Base-by-base conservation (phyloP, 495 filamentous ascomycete species). In the Xylaria longipes region DNA sequence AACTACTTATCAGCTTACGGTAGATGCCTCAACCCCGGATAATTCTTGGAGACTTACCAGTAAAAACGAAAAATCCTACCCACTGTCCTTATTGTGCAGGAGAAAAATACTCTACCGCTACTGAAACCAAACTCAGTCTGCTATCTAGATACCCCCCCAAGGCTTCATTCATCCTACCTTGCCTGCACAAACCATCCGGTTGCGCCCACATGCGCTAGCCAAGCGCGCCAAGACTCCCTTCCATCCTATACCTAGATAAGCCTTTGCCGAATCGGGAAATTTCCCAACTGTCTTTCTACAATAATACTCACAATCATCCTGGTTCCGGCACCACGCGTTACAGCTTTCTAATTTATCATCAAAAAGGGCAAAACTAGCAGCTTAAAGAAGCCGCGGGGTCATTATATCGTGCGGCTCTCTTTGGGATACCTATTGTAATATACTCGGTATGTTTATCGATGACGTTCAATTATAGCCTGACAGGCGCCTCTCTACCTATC, bases 191-290 rank as follows among this genome's bases (percentile, higher is more conserved):
- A 37, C 41, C 25, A 63, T 14, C 35, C 31, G 57, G 25, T 39
- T 43, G 41, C 41, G 22, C 58, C 58, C 61, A 31, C 41, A 27
- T 31, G 41, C 61, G 61, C 37, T 22, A 39, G 60, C 60, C 60
- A 62, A 39, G 60, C n/a, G 9, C 22, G 60, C 61, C 41, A 46
- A 64, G 61, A 60, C 15, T 9, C 22, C 25, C 15, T 12, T 45
- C 61, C 27, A 48, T 48, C 41, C 61, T 45, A 64, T 46, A 33
- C 61, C 22, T 6, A 64, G 25, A 46, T 64, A 33, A 20, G 61
- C 41, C 61, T 12, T 33, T 46, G 17, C 61, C 61, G 4, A 27
- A 64, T 64, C 37, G 12, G 61, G 61, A 45, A 64, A 64, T n/a
- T 64, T 46, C 27, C 37, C 41, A 64, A 29, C 27, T 29, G 52